Percentiles rank a stretch among this genome's conserved stretches.
phyloP scores from a whole-genome alignment of 768 basidiomycete genomes.

The Trametopsis cervina region DNA sequence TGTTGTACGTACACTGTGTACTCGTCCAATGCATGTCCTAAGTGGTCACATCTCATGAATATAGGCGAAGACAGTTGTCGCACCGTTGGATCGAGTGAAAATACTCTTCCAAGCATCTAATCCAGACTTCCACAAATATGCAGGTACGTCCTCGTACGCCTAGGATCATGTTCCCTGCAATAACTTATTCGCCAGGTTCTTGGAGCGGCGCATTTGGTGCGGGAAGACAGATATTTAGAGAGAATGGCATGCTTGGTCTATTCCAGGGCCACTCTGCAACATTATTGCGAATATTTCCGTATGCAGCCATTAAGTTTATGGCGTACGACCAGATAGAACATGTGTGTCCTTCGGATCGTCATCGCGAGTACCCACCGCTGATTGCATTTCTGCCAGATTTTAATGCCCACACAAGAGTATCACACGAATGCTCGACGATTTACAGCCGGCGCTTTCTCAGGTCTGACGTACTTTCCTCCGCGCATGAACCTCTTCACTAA shows the following conservation, averaged over 20 bases:
- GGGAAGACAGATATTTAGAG: slow-evolving; percentile 59
- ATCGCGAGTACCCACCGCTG: not conserved
- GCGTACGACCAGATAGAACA: slow-evolving; percentile 84
- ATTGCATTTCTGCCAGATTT: slow-evolving; percentile 36
- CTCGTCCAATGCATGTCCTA: not conserved
- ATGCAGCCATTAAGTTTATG: slow-evolving; percentile 97
- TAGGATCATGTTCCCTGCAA: not conserved
- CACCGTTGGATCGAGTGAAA: slow-evolving; percentile 96
- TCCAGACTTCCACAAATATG: slow-evolving; percentile 89
- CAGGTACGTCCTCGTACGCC: slow-evolving; percentile 46
- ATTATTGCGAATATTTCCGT: slow-evolving; percentile 89
- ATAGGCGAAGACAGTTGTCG: slow-evolving; percentile 91
- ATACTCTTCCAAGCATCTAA: slow-evolving; percentile 98
- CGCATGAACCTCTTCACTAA: too few species aligned
- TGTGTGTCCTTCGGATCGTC: slow-evolving; percentile 33
- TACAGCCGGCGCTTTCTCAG: slow-evolving; percentile 80
- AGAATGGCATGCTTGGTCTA: slow-evolving; percentile 68
- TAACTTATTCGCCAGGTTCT: slow-evolving; percentile 47
- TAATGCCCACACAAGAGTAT: slow-evolving; percentile 77
- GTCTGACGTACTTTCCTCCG: slow-evolving; percentile 35
- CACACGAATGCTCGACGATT: slow-evolving; percentile 82
- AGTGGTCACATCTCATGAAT: slow-evolving; percentile 9
- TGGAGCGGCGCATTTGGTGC: slow-evolving; percentile 84
- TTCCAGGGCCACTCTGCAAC: slow-evolving; percentile 97
- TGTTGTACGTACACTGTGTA: slow-evolving; percentile 50